A percentile compares a stretch with the other conserved stretches of the same genome.
Evolutionary conservation across 108 stramenopile species (phyloP).

Genomic region (Schizochytrium sp.): DNA sequence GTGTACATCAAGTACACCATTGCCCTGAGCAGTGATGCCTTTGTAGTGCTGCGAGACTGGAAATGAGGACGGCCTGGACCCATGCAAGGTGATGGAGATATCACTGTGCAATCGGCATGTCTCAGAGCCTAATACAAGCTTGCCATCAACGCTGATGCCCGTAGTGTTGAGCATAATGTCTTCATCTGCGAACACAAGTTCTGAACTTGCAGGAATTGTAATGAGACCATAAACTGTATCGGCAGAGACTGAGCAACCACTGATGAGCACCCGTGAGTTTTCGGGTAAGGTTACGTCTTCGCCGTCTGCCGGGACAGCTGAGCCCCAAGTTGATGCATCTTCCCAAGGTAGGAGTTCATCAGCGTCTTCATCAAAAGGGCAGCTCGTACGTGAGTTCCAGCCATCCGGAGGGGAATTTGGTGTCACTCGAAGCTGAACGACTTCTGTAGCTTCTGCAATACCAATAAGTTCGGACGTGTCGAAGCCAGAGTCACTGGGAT

Average conservation of each 20-base stretch:
- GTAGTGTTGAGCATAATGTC: conserved; percentile 22
- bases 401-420: not conserved
- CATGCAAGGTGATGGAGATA: conserved; percentile 26
- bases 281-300: conserved; percentile 14
- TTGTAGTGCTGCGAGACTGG: not conserved
- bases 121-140: conserved; percentile 38
- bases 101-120: conserved; percentile 25
- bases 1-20: conserved; percentile 56
- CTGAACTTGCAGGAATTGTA: not conserved
- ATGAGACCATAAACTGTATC: not conserved
- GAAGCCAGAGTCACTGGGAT: not conserved
- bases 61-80: not conserved
- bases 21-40: not conserved
- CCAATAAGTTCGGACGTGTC: not conserved
- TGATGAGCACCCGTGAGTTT: not conserved
- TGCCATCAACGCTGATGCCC: conserved; percentile 23
- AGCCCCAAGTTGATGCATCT: conserved; percentile 4
- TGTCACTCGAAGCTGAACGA: not conserved
- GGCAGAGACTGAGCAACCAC: not conserved
- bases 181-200: conserved; percentile 26
- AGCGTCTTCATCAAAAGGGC: not conserved
- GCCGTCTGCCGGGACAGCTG: conserved; percentile 11
- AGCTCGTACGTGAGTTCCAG: not conserved
- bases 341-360: conserved; percentile 23
- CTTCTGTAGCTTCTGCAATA: not conserved